phyloP scores from a whole-genome alignment of 2,329 filamentous ascomycete genomes.

The Dryadomyces quercivorus region DNA sequence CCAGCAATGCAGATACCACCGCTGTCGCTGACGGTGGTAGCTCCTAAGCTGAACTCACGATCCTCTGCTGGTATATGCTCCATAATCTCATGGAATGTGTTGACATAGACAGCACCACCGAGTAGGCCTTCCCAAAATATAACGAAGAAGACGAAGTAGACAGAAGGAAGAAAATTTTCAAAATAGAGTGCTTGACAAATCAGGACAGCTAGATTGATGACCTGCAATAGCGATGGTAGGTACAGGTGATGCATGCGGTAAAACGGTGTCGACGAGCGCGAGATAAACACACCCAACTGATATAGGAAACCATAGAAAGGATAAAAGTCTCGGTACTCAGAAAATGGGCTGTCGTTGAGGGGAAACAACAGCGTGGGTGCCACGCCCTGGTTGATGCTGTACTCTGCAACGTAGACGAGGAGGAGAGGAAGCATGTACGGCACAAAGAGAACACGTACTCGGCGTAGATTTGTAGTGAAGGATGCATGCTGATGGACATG shows the following conservation, averaged over 20 bases:
- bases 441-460: constrained; percentile 58
- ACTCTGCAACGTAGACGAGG: constrained; percentile 89
- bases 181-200: constrained; percentile 60
- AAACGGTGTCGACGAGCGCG: constrained; percentile 81
- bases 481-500: constrained; percentile 4
- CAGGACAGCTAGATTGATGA: constrained; percentile 63
- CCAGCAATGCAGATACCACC: constrained; percentile 83
- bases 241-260: constrained; percentile 73
- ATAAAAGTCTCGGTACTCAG: constrained; percentile 76
- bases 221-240: constrained; percentile 67
- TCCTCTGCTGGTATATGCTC: constrained; percentile 67
- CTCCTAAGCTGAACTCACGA: constrained; percentile 81
- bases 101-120: constrained; percentile 87
- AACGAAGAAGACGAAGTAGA: constrained; percentile 74
- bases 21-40: constrained; percentile 85
- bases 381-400: constrained; percentile 94
- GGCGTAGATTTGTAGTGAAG: constrained; percentile 44
- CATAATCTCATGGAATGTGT: constrained; percentile 89
- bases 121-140: constrained; percentile 92
- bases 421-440: constrained; percentile 82
- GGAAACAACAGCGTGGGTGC: constrained; percentile 84
- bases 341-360: constrained; percentile 62
- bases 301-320: constrained; percentile 92
- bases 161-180: constrained; percentile 62
- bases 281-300: constrained; percentile 89